phyloP scores from a whole-genome alignment of 805 yeast genomes.

The Limtongia smithiae region DNA sequence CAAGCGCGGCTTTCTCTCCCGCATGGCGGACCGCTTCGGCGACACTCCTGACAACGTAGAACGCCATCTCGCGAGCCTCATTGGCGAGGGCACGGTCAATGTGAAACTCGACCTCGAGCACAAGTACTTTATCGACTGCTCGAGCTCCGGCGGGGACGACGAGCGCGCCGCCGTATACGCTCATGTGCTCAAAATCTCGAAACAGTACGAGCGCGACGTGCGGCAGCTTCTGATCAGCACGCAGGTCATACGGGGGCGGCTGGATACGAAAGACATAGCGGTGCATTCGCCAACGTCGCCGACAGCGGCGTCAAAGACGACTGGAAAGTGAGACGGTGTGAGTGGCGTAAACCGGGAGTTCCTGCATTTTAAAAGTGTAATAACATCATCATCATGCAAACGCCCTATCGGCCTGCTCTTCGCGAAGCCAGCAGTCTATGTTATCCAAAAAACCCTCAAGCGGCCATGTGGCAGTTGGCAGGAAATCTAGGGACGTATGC shows the following conservation, averaged over 20 bases:
- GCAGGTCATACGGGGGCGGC: constrained; percentile 17
- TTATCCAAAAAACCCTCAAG: constrained; percentile 5
- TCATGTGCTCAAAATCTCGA: constrained; percentile 10
- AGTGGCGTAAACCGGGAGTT: no score
- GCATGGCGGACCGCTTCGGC: constrained; percentile 25
- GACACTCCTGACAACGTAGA: constrained; percentile 11
- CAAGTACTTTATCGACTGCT: constrained; percentile 20
- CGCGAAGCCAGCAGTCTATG: constrained; percentile 11
- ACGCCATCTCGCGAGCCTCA: constrained; percentile 9
- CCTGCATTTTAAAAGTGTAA: no score
- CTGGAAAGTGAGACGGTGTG: no score
- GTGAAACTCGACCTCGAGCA: constrained; percentile 21
- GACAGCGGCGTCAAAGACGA: no score
- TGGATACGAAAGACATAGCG: no score
- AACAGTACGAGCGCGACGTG: constrained; percentile 20
- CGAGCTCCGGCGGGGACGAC: constrained; percentile 8
- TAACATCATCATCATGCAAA: background rate
- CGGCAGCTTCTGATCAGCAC: constrained; percentile 16
- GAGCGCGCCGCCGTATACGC: constrained; percentile 22
- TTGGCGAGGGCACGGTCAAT: constrained; percentile 9
- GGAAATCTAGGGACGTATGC: constrained; percentile 50
- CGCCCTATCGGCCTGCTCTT: background rate
- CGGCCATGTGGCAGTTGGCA: constrained; percentile 76
- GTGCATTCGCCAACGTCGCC: no score
- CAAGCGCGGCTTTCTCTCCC: constrained; percentile 18